Percentiles rank a stretch among this genome's conserved stretches.
Conservation (phyloP, 306 rosid genomes). For the Lotus japonicus region DNA sequence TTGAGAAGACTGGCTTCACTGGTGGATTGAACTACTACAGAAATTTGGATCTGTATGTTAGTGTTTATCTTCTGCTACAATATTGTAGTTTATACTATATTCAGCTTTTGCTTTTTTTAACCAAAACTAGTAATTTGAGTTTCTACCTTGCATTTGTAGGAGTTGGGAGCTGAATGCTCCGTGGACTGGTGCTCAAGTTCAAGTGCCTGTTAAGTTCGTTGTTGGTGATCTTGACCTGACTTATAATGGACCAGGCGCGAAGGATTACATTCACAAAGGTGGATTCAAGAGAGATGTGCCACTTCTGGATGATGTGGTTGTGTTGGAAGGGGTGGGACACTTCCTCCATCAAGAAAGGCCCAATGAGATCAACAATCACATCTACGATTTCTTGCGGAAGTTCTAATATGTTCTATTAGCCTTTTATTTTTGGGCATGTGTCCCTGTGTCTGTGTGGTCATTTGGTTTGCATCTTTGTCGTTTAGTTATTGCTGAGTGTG, state of each 20-base stretch:
- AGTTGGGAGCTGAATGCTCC: constrained; percentile 83
- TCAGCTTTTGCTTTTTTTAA: background rate
- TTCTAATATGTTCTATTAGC: constrained; percentile 2
- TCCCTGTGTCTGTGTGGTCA: background rate
- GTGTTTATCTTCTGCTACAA: background rate
- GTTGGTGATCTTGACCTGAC: constrained; percentile 73
- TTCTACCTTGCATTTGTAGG: constrained; percentile 26
- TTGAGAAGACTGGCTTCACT: constrained; percentile 59
- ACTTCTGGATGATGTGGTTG: constrained; percentile 54
- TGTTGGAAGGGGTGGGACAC: constrained; percentile 72
- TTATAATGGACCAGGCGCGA: constrained; percentile 39
- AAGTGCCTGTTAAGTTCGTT: constrained; percentile 70
- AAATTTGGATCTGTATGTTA: constrained; percentile 53
- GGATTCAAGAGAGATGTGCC: constrained; percentile 66
- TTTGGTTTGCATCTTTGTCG: background rate
- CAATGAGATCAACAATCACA: constrained; percentile 53
- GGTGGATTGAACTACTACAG: constrained; percentile 67
- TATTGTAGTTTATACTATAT: background rate
- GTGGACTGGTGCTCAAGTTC: constrained; percentile 51
- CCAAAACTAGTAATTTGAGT: background rate
- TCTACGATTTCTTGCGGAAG: constrained; percentile 50
- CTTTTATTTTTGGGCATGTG: background rate
- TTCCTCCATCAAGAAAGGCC: constrained; percentile 61
- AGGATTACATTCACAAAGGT: constrained; percentile 77
- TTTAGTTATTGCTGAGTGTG: background rate